Evolutionary conservation across 164 flowering plant species (phyloP).

Genomic region (Chimonanthus praecox): DNA sequence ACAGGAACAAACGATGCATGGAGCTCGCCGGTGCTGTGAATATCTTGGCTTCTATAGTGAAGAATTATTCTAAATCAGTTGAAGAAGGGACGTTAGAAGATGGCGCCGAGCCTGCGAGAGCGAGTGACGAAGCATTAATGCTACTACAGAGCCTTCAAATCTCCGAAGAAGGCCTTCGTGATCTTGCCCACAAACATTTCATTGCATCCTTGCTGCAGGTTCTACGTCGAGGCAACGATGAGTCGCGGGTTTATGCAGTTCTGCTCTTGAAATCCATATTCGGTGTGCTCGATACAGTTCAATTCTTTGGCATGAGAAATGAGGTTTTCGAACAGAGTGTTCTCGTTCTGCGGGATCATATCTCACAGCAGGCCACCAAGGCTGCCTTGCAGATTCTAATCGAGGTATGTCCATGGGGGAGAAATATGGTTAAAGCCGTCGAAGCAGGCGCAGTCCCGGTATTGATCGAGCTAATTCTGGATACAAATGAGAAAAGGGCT

Average conservation of each 20-base stretch:
- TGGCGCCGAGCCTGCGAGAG: slow-evolving; percentile 8
- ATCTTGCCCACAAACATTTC: slow-evolving; percentile 24
- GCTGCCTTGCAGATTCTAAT: slow-evolving; percentile 56
- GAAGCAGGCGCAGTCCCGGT: slow-evolving; percentile 51
- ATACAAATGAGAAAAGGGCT: slow-evolving; percentile 28
- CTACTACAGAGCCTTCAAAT: slow-evolving; percentile 37
- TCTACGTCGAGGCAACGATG: slow-evolving; percentile 31
- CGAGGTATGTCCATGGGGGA: slow-evolving; percentile 61
- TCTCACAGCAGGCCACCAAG: slow-evolving; percentile 48
- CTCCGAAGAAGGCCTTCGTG: slow-evolving; percentile 32
- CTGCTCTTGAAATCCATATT: slow-evolving; percentile 38
- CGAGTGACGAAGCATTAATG: slow-evolving; percentile 45
- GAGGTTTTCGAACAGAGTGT: slow-evolving; percentile 37
- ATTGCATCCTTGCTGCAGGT: slow-evolving; percentile 32
- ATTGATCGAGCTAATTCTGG: slow-evolving; percentile 53
- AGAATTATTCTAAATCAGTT: not conserved
- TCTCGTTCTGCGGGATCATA: slow-evolving; percentile 34
- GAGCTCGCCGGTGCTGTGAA: slow-evolving; percentile 46
- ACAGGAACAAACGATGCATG: slow-evolving; percentile 33
- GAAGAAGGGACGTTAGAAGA: slow-evolving; percentile 6
- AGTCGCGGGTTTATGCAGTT: slow-evolving; percentile 41
- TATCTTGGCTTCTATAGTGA: slow-evolving; percentile 40
- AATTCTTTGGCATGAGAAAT: slow-evolving; percentile 20
- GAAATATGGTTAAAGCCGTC: slow-evolving; percentile 64
- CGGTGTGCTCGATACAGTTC: slow-evolving; percentile 47